Evolutionary conservation across 257 asterid species (phyloP), one percentile per base, ranked within the genome.

Genomic region (Fraxinus cuspidata): DNA sequence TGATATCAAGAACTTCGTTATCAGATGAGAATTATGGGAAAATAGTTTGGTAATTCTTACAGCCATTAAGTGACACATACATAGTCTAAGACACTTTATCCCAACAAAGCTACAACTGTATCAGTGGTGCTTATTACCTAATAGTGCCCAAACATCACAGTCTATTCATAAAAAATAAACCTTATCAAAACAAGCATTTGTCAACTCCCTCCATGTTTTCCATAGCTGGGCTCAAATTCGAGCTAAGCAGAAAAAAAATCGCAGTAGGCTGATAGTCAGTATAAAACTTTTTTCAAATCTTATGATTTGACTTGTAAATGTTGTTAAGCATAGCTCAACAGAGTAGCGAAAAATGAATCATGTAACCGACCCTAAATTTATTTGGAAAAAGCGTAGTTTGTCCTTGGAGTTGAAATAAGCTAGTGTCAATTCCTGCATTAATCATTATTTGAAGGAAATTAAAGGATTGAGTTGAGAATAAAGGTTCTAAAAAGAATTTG

Each of bases 151-250:
- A 58, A 78, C 75, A 51, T 44, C 70, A 76, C 13, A 70, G 84
- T 77, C 84, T 77, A 72, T 74, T 72, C 67, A 78, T 69, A 78
- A 78, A 78, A 71, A 80, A 79, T 70, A 67, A 81, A 86, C 83
- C 85, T 76, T 81, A 72, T 4, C 58, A 72, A 66, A 28, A 74
- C 37, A 71, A 18, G 28, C 70, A 78, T 42, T 64, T 49, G 64
- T 71, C 69, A 63, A 63, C 32, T 63, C 32, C 18, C 18, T 10
- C 15, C 2, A 15, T 63, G 2, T 60, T 10, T 9, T 63, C 21
- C 34, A 63, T 63, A 63, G 19, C 31, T 21, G 29, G 18, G 28
- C 4, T 23, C 67, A 8, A 60, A 6, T 21, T 56, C 29, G 7
- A 56, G 12, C 27, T n/a, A 8, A 37, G 12, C 1, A 56, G 12